Evolutionary conservation across 2,329 filamentous ascomycete species (phyloP).

Genomic region (Talaromyces sp.): DNA sequence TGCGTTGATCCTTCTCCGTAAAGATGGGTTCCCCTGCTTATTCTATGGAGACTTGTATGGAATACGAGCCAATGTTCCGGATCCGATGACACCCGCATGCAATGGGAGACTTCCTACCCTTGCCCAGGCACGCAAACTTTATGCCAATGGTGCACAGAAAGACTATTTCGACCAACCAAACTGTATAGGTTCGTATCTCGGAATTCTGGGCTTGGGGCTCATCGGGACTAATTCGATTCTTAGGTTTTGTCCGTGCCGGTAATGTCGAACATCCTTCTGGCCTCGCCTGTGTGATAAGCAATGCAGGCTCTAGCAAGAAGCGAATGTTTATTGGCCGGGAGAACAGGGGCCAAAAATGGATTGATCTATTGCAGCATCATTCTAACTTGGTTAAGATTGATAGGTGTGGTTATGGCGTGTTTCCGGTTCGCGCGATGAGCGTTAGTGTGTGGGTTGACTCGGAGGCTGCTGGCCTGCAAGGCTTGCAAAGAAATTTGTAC

Average conservation of each 20-base stretch:
- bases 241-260: conserved; percentile 52
- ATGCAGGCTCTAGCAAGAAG: conserved; percentile 52
- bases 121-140: conserved; percentile 64
- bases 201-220: not conserved
- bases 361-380: conserved; percentile 61
- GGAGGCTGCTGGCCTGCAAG: conserved; percentile 38
- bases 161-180: conserved; percentile 66
- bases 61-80: conserved; percentile 52
- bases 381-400: conserved; percentile 61
- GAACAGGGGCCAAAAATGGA: conserved; percentile 64
- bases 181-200: conserved; percentile 56
- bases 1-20: conserved; percentile 68
- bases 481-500: conserved; percentile 16
- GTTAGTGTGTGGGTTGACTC: conserved; percentile 65
- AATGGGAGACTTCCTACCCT: conserved; percentile 61
- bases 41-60: conserved; percentile 74
- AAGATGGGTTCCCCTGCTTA: conserved; percentile 65
- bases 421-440: conserved; percentile 56
- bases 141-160: conserved; percentile 66
- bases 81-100: conserved; percentile 57
- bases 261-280: conserved; percentile 54
- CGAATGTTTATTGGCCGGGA: conserved; percentile 64
- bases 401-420: conserved; percentile 60
- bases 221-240: not conserved
- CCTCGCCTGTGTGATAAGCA: conserved; percentile 61